phyloP scores from a whole-genome alignment of 495 filamentous ascomycete genomes.

The Trichoderma erinaceum region DNA sequence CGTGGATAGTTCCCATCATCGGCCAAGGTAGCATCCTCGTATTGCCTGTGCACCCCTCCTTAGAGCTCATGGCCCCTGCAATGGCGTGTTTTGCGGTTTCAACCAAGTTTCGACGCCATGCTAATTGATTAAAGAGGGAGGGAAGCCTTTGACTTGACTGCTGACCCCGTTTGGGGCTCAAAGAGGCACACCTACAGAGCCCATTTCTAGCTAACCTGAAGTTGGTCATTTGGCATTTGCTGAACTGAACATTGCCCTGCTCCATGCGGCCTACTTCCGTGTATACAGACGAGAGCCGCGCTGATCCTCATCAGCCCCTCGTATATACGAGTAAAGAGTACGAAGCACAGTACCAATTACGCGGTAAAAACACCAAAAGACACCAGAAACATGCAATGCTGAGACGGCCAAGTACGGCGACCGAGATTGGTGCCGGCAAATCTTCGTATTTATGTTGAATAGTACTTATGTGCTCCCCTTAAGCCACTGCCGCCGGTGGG shows the following conservation, averaged over 20 bases:
- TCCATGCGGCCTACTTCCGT: neutral
- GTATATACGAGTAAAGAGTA: conserved; percentile 7
- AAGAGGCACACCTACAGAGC: too few species aligned
- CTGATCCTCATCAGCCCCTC: conserved; percentile 5
- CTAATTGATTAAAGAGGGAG: neutral
- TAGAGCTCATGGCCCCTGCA: neutral
- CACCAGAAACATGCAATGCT: neutral
- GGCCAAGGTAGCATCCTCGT: neutral
- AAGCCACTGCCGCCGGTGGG: neutral
- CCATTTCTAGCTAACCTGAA: neutral
- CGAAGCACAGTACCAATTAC: neutral
- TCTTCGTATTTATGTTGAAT: neutral
- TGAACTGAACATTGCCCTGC: neutral
- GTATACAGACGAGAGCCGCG: neutral
- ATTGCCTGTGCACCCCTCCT: neutral
- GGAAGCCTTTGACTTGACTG: neutral
- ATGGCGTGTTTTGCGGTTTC: conserved; percentile 2
- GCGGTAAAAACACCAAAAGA: neutral
- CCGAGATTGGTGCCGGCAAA: neutral
- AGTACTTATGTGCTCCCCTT: neutral
- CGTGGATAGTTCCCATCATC: neutral
- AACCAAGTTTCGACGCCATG: conserved; percentile 6
- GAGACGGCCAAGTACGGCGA: neutral
- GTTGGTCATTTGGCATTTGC: neutral
- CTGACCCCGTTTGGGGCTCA: neutral